Conservation (phyloP, 371 early-diverging fungal species). For the Sporodiniella umbellata region DNA sequence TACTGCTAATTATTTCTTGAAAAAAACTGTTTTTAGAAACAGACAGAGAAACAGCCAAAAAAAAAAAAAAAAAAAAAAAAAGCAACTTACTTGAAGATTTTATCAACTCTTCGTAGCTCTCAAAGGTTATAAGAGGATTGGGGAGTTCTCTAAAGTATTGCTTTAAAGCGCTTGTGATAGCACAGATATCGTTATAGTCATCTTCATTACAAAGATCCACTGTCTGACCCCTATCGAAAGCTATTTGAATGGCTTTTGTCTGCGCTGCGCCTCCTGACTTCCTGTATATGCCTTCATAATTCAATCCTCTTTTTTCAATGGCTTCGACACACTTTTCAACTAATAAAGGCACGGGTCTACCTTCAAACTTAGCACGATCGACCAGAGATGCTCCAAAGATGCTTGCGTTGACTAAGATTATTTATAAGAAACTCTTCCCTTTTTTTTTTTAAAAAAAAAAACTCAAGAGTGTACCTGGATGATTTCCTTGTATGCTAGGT, state of each 20-base stretch:
- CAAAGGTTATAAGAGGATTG: constrained; percentile 85
- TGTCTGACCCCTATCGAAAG: constrained; percentile 49
- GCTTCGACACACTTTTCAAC: constrained; percentile 75
- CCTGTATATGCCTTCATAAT: constrained; percentile 90
- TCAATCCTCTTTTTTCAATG: constrained; percentile 76
- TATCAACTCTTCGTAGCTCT: constrained; percentile 74
- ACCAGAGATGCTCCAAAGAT: constrained; percentile 22
- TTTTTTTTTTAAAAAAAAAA: too few species aligned
- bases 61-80: too few species aligned
- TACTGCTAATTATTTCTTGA: constrained; percentile 13
- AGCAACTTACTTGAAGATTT: constrained; percentile 56
- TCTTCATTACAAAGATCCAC: constrained; percentile 52
- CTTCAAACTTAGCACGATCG: constrained; percentile 26
- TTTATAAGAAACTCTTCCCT: background rate
- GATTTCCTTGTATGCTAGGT: too few species aligned
- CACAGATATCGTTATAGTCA: constrained; percentile 60
- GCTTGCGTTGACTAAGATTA: background rate
- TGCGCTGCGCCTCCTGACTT: constrained; percentile 88
- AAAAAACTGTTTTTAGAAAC: too few species aligned
- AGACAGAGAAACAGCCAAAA: too few species aligned
- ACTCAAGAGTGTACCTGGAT: too few species aligned
- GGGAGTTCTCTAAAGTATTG: constrained; percentile 94
- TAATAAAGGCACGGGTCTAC: constrained; percentile 61
- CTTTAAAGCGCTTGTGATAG: constrained; percentile 90
- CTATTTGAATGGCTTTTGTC: constrained; percentile 63